phyloP scores from a whole-genome alignment of 805 yeast species.

The Monosporozyma servazzii region DNA sequence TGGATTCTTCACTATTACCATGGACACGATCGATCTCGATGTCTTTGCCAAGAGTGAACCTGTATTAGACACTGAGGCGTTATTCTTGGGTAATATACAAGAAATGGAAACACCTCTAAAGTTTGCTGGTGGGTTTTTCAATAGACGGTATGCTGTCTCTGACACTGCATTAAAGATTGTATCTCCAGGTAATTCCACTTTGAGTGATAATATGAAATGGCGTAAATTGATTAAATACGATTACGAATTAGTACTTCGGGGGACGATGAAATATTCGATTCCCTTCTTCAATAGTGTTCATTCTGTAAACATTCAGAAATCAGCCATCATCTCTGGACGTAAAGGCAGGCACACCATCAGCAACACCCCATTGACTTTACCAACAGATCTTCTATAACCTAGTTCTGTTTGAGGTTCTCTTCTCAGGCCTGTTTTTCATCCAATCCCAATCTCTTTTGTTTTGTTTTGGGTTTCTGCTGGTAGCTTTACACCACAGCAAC shows the following conservation, averaged over 20 bases:
- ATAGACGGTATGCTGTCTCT: conserved; percentile 47
- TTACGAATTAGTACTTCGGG: conserved; percentile 77
- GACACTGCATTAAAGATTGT: conserved; percentile 61
- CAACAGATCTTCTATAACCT: background rate
- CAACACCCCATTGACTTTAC: background rate
- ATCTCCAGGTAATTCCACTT: conserved; percentile 51
- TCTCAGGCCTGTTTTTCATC: background rate
- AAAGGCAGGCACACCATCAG: background rate
- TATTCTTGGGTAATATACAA: conserved; percentile 62
- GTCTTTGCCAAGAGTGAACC: conserved; percentile 61
- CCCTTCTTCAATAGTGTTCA: conserved; percentile 50
- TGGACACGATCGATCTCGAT: conserved; percentile 66
- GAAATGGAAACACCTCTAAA: conserved; percentile 61
- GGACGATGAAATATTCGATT: conserved; percentile 66
- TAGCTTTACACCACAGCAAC: no score
- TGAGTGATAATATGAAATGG: conserved; percentile 47
- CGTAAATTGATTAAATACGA: conserved; percentile 63
- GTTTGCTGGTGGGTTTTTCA: conserved; percentile 73
- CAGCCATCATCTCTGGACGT: conserved; percentile 33
- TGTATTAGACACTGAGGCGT: conserved; percentile 41
- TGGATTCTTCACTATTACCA: conserved; percentile 61
- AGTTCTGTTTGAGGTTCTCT: background rate
- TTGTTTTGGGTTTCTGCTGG: no score
- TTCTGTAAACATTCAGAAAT: conserved; percentile 53
- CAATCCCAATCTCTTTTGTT: no score